Evolutionary conservation across 805 yeast species (phyloP), one percentile per base, ranked within the genome.

Genomic region (Barnettozyma siamensis): DNA sequence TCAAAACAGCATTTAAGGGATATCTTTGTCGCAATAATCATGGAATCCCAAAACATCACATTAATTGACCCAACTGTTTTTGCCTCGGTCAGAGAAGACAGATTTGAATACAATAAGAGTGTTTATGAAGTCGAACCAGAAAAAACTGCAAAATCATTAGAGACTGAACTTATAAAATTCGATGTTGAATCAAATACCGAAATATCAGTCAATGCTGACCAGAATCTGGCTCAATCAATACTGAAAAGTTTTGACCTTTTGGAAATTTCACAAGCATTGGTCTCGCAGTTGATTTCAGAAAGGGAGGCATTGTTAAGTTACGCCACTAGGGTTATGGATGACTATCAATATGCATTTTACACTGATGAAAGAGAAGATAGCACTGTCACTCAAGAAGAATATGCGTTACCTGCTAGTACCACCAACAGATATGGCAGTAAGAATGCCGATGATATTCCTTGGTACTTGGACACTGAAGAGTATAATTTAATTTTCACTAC

Each of bases 241-340:
- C 50, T 57, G 26, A 61, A 55, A 29, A 59, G 65, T 34, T 56
- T 58, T 24, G 63, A 63, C 30, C 50, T 66, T n/a, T 53, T 67
- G 4, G 63, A 60, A 12, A 49, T 63, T 1, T 51, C 66, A 4
- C 55, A 65, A 18, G 47, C 57, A 3, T 50, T 78, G 12, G 73
- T 80, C 7, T 70, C 72, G 33, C 83, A 76, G 47, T 65, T 85
- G 49, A 73, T 80, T 29, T 84, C 80, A 32, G 88, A 83, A 54
- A 69, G 88, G 42, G 88, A 82, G 43, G 73, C 79, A 4, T 71
- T 84, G 20, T 58, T 83, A 36, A 84, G 80, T 51, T 83, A 83
- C 54, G 83, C 87, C 13, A 80, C 91, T 0, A 69, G 93, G 51
- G 78, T 83, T 42, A 80, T 85, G 88, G 82, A 82, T 49, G 79